Evolutionary conservation across 2,329 filamentous ascomycete species (phyloP).

Genomic region (Stagonosporopsis tanaceti): DNA sequence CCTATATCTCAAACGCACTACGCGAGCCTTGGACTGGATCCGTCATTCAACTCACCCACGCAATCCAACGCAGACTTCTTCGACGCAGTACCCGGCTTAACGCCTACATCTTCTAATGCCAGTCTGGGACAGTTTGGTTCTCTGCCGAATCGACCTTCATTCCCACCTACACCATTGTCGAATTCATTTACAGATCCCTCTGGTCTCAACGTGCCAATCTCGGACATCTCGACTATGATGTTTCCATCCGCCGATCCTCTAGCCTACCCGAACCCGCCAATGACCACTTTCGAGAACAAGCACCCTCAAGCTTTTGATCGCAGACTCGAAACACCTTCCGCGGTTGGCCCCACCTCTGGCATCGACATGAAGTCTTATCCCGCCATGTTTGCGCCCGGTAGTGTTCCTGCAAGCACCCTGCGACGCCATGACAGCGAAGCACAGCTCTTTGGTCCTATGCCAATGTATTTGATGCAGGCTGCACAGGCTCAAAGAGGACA

Average conservation of each 20-base stretch:
- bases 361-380: slow-evolving; percentile 41
- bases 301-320: slow-evolving; percentile 39
- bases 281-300: slow-evolving; percentile 64
- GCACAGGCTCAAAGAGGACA: slow-evolving; percentile 35
- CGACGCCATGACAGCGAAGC: slow-evolving; percentile 70
- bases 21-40: slow-evolving; percentile 38
- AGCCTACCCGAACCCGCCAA: slow-evolving; percentile 79
- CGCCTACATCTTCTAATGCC: slow-evolving; percentile 44
- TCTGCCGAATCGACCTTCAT: slow-evolving; percentile 37
- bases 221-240: slow-evolving; percentile 80
- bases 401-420: slow-evolving; percentile 26
- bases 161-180: slow-evolving; percentile 39
- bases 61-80: slow-evolving; percentile 40
- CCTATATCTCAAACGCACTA: slow-evolving; percentile 42
- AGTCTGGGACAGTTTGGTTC: slow-evolving; percentile 39
- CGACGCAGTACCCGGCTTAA: slow-evolving; percentile 43
- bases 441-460: slow-evolving; percentile 74
- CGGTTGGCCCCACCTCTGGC: slow-evolving; percentile 30
- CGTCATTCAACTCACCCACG: slow-evolving; percentile 37
- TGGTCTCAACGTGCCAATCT: slow-evolving; percentile 58
- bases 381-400: slow-evolving; percentile 32
- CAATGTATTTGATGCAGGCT: slow-evolving; percentile 72
- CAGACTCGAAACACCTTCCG: slow-evolving; percentile 32
- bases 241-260: slow-evolving; percentile 81
- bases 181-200: slow-evolving; percentile 43